Percentiles rank a stretch among this genome's conserved stretches.
These are phyloP conservation scores for Amphibolis antarctica DNA, from an alignment of 106 monocot genomes.

Conservation along the genomic window DNA sequence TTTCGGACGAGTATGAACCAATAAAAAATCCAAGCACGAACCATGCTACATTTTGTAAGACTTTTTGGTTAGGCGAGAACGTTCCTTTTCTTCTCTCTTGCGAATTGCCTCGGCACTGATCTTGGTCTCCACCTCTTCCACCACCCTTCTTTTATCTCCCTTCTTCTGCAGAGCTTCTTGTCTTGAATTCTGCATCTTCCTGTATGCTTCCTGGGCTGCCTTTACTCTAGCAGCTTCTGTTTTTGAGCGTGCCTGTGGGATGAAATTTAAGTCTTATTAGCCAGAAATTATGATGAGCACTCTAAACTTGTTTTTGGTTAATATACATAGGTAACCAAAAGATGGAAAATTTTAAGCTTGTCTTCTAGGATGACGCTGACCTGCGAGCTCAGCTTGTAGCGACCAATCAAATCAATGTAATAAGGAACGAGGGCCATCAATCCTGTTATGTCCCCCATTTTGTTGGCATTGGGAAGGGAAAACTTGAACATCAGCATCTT, in stretches of 20 bases:
- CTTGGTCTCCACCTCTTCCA: slow-evolving; percentile 66
- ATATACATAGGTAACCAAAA: neutral
- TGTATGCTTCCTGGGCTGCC: slow-evolving; percentile 58
- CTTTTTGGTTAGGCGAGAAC: slow-evolving; percentile 64
- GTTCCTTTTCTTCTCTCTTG: slow-evolving; percentile 84
- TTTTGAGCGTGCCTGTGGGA: slow-evolving; percentile 55
- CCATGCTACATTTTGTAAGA: too few species aligned
- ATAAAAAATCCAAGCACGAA: too few species aligned
- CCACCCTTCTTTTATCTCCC: slow-evolving; percentile 51
- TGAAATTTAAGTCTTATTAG: neutral
- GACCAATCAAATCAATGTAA: slow-evolving; percentile 87
- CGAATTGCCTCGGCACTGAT: slow-evolving; percentile 59
- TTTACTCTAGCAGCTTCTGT: slow-evolving; percentile 83
- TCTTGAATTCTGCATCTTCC: slow-evolving; percentile 49
- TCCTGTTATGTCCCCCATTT: slow-evolving; percentile 68
- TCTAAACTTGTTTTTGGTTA: too few species aligned
- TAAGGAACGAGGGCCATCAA: slow-evolving; percentile 79
- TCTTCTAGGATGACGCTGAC: slow-evolving; percentile 16
- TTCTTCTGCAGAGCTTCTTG: slow-evolving; percentile 72
- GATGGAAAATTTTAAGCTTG: neutral
- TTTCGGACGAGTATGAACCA: too few species aligned
- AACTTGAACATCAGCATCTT: slow-evolving; percentile 72
- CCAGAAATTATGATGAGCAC: too few species aligned
- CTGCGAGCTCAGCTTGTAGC: slow-evolving; percentile 81
- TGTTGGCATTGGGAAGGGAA: slow-evolving; percentile 45